Evolutionary conservation across 2,329 filamentous ascomycete species (phyloP), one percentile per base, ranked within the genome.

Genomic region (Blastomyces parvus): DNA sequence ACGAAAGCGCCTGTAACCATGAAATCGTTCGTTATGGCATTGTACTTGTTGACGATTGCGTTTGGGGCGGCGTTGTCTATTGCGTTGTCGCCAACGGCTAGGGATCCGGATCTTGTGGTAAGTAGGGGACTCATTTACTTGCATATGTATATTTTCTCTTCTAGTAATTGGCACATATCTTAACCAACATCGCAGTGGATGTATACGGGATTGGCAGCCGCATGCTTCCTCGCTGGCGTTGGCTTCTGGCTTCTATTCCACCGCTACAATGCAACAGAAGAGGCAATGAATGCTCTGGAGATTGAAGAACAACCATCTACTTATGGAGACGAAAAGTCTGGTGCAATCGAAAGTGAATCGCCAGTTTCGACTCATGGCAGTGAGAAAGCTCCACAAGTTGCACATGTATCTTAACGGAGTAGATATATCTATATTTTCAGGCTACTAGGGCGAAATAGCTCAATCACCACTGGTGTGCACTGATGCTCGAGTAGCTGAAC

Each of bases 1-100:
- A 88, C 86, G 69, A 89, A 90, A 74, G 87, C 88, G 0, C 87
- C 87, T 1, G 81, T 82, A 56, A 84, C 80, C 70, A 88, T 90
- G 86, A 84, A 86, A 71, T 85, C 83, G 0, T 84, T 83, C 13
- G 81, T 86, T 40, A 79, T 82, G 69, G 79, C 83, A 0, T 74
- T 86, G 64, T 83, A 79, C 67, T 74, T 86, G 13, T 79, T 86
- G 64, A 85, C 82, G 65, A 83, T 79, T 63, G 83, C 84, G 0
- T 76, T 86, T 66, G 82, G 81, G 5, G 80, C 79, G 46, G 83
- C 83, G 0, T 74, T 90, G 25, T 84, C 83, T 1, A 84, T 87
- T 66, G 82, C 86, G 2, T 76, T 89, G 13, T 81, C 84, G 1
- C 84, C 86, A 0, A 75, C 80, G 3, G 82, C 84, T 6, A 81